Evolutionary conservation across 139 green algal genomes (phyloP).

Genomic region (Monoraphidium neglectum): DNA sequence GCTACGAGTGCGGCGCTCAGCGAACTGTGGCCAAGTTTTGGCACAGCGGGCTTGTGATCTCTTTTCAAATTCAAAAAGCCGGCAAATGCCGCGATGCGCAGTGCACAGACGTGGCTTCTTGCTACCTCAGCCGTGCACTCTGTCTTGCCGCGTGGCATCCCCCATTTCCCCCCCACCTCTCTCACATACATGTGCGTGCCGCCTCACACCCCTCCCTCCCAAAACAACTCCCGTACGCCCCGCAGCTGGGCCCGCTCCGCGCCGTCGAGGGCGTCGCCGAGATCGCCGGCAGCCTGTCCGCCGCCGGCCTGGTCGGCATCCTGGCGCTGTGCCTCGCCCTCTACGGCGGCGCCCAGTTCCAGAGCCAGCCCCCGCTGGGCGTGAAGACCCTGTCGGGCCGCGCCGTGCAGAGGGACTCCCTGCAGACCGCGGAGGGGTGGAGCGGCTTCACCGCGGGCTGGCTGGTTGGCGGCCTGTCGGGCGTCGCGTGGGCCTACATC

Average conservation of each 20-base stretch:
- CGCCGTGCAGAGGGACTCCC: conserved; percentile 70
- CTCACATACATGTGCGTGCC: no score
- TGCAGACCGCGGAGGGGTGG: conserved; percentile 87
- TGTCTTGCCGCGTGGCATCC: no score
- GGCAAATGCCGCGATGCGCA: no score
- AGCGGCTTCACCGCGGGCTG: conserved; percentile 89
- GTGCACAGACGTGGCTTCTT: no score
- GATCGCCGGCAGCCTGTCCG: conserved; percentile 83
- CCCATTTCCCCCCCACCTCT: no score
- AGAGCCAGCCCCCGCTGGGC: conserved; percentile 68
- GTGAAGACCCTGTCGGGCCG: conserved; percentile 96
- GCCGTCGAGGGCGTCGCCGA: conserved; percentile 81
- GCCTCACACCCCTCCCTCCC: no score
- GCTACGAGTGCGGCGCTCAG: no score
- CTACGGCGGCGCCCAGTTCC: conserved; percentile 93
- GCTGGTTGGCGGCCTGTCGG: conserved; percentile 89
- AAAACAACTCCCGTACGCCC: not conserved
- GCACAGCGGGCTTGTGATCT: no score
- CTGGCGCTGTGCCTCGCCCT: conserved; percentile 87
- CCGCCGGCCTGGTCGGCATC: conserved; percentile 92
- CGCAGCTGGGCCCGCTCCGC: conserved; percentile 84
- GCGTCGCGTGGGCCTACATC: conserved; percentile 90
- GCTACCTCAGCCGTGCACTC: no score
- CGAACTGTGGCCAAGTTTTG: no score
- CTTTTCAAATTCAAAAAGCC: no score